Base-by-base conservation (phyloP, 176 grass and related monocot genomes). In the Rhynchospora breviuscula region DNA sequence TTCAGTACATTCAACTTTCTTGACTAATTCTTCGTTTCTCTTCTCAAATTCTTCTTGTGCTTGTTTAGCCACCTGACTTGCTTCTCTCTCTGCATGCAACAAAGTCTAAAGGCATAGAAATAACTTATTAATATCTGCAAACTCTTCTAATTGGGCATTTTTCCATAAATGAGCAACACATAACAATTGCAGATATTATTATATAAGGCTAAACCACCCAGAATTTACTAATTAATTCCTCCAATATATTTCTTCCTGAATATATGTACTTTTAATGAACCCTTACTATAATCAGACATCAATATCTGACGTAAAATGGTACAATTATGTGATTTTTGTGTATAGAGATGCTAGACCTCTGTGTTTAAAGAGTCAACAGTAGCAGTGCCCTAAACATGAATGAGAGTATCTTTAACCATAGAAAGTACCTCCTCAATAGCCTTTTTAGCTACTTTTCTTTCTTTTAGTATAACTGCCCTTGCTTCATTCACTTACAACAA, bases 371-470 rank as follows among this genome's bases (percentile, higher is more conserved):
- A 93, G 75, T 95, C 90, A 80, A 99, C 87, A 52, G 92, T 99
- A 84, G 91, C 88, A 6, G 88, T 95, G 76, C 95, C 93, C 88
- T 95, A 87, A 10, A 99, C 90, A 68, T 93, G 71, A 57, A 99
- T 86, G 71, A 91, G 89, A 77, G 96, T 93, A 71, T 99, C 96
- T 85, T 95, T 95, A 62, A 99, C 91, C 79, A 99, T 86, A 79
- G 96, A 93, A 85, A 89, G 93, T 88, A 93, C 86, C 88, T 99
- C 93, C 88, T 93, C 96, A 88, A 99, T 95, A 87, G 91, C 93
- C 88, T 91, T 95, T 90, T 83, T 91, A 86, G 91, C 96, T 80
- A 88, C 91, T 86, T 99, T 93, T 86, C 89, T 93, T 91, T 99
- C 96, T 91, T 87, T 92, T 65, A 86, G 56, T 59, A 93, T 76